Base-by-base conservation (phyloP, 2,329 filamentous ascomycete species). In the Magnaporthiopsis rhizophila region DNA sequence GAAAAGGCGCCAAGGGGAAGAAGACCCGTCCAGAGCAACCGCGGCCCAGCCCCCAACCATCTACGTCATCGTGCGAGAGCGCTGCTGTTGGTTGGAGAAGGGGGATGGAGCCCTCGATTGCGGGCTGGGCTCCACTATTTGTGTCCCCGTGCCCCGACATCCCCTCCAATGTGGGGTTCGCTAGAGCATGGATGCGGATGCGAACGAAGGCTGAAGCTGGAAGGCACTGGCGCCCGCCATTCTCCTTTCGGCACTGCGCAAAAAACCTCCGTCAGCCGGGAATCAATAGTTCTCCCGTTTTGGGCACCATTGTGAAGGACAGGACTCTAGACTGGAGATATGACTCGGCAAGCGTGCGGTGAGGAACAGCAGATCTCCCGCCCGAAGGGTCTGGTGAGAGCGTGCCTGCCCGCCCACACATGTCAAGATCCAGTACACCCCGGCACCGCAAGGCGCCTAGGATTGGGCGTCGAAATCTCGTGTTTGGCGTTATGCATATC, bases 31-130 rank as follows among this genome's bases (percentile, higher is more conserved):
- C 21, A n/a, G 26, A 15, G 57, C 57, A 58, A 18, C 6, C 26
- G 28, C 15, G 30, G 61, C 24, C 53, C 61, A 30, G 36, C 50
- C 61, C 63, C 59, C 50, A 21, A 64, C 45, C 58, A 64, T 30
- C 58, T 61, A 64, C 63, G 63, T 64, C 63, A 64, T 64, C 34
- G 61, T 45, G 38, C 61, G 45, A 53, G 6, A 30, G 26, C 26
- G 26, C 57, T 58, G 57, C 57, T 30, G 24, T 58, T 28, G 57
- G 57, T 12, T 28, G 57, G 45, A 53, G 21, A 53, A 26, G 26
- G 45, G 21, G 28, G 18, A 7, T 53, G 45, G 45, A n/a, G 45
- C 21, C 18, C 6, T 13, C 45, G 45, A 53, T 21, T 21, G 45
- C 45, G 45, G 45, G 21, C 45, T n/a, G 45, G 21, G 45, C 11